These are phyloP conservation scores for Zygosaccharomyces gambellarensis DNA, from an alignment of 805 yeast species.

Conservation along the genomic window DNA sequence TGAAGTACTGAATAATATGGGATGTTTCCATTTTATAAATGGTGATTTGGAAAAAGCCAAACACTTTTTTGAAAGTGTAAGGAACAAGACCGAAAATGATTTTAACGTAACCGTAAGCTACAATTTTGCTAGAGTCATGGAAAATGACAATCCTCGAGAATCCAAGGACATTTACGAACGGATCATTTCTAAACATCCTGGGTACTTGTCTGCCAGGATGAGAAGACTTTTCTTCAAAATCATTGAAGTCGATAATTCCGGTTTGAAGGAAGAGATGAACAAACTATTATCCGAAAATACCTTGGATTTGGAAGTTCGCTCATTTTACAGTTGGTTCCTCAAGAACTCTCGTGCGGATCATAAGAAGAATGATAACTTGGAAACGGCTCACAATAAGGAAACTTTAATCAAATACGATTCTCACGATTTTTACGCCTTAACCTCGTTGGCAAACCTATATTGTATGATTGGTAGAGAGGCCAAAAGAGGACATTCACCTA, in stretches of 20 bases:
- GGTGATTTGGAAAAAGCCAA: conserved; percentile 57
- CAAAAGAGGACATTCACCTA: conserved; percentile 38
- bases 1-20: conserved; percentile 75
- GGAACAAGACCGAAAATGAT: conserved; percentile 21
- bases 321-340: conserved; percentile 89
- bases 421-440: conserved; percentile 84
- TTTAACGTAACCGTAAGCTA: conserved; percentile 48
- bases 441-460: conserved; percentile 86
- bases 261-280: conserved; percentile 35
- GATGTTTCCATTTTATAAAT: conserved; percentile 70
- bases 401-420: conserved; percentile 78
- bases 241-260: conserved; percentile 35
- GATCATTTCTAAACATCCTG: conserved; percentile 58
- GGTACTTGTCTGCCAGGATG: conserved; percentile 68
- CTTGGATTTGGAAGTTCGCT: conserved; percentile 73
- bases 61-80: conserved; percentile 49
- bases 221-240: conserved; percentile 62
- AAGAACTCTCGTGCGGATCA: conserved; percentile 42
- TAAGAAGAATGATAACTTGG: conserved; percentile 50
- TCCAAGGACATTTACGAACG: conserved; percentile 43
- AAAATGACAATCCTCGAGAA: conserved; percentile 36
- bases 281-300: conserved; percentile 49
- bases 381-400: conserved; percentile 75
- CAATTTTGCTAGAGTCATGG: conserved; percentile 75
- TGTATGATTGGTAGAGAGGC: conserved; percentile 74